Base-by-base conservation (phyloP, 768 basidiomycete genomes). In the Pulveroboletus sp. region DNA sequence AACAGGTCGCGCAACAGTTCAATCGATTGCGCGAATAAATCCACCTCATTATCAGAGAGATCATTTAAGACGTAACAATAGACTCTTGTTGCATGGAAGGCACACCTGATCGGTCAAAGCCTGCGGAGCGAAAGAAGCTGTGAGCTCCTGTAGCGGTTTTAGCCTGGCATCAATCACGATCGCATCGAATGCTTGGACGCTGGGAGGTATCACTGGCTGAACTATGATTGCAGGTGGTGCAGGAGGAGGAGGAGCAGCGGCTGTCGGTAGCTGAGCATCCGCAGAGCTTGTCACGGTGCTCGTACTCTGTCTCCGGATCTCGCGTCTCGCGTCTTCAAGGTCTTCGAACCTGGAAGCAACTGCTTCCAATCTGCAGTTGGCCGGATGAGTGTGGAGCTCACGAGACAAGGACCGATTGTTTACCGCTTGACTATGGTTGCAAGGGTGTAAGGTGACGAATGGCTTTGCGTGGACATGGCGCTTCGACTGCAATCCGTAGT, bases 271-370 rank as follows among this genome's bases (percentile, higher is more conserved):
- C 31, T 66, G 54, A 27, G 54, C 44, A 35, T 62, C 61, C 8
- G 47, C 46, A 36, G 53, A 51, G 43, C 62, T 68, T 31, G 62
- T 62, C 31, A 68, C 58, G 11, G 66, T 69, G 49, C 66, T 69
- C 14, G 58, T 57, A 12, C 66, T 68, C 48, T 54, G 68, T 55
- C 58, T 68, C 15, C 58, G 49, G 21, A 50, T 45, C 27, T 59
- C 63, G 46, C 53, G 46, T 49, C 36, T 65, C 61, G 53, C 39
- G 36, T 78, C 74, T 66, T 98, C 96, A 39, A 99, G 74, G 63
- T 99, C 96, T 69, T 99, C 96, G 32, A 99, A 81, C 31, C 96
- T 82, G 39, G 89, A 90, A 6, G 92, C 93, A 8, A 93, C 90
- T 24, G 96, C 96, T 76, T 94, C 89, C 44, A 93, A 80, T 56